A percentile compares a stretch with the other conserved stretches of the same genome.
Evolutionary conservation across 1,284 basidiomycete genomes (phyloP).

Genomic region (Cryptococcus sp.): DNA sequence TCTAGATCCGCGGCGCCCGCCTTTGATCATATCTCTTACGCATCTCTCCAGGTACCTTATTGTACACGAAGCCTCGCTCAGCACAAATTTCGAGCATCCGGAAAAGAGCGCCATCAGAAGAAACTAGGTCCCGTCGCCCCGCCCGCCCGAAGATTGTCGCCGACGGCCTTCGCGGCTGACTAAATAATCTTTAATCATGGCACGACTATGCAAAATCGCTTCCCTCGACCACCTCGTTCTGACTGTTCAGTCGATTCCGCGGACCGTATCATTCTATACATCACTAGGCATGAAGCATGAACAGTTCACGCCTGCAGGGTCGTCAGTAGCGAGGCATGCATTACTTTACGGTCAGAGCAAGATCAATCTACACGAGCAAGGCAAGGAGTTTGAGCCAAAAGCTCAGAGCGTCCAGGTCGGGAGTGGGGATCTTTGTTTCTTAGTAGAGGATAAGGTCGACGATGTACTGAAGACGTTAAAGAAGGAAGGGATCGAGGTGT

Average conservation of each 20-base stretch:
- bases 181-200: not conserved
- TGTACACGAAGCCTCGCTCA: not conserved
- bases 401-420: slow-evolving; percentile 3
- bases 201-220: slow-evolving; percentile 1
- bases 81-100: not conserved
- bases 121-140: not conserved
- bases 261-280: slow-evolving; percentile 8
- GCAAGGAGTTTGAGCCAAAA: slow-evolving; percentile 12
- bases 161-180: no score
- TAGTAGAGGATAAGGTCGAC: slow-evolving; percentile 7
- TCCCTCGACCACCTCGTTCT: slow-evolving; percentile 16
- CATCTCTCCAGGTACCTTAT: not conserved
- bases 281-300: slow-evolving; percentile 14
- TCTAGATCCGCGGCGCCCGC: not conserved
- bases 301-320: slow-evolving; percentile 2
- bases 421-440: slow-evolving; percentile 13
- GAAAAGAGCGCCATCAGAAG: not conserved
- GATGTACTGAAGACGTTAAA: slow-evolving; percentile 3
- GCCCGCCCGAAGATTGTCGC: no score
- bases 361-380: slow-evolving; percentile 15
- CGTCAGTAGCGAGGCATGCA: slow-evolving; percentile 4
- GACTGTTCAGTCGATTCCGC: slow-evolving; percentile 9
- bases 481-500: slow-evolving; percentile 4
- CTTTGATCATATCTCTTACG: not conserved
- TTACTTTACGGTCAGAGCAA: slow-evolving; percentile 9